phyloP scores from a whole-genome alignment of 305 asterid species.

The Fraxinus platypoda region DNA sequence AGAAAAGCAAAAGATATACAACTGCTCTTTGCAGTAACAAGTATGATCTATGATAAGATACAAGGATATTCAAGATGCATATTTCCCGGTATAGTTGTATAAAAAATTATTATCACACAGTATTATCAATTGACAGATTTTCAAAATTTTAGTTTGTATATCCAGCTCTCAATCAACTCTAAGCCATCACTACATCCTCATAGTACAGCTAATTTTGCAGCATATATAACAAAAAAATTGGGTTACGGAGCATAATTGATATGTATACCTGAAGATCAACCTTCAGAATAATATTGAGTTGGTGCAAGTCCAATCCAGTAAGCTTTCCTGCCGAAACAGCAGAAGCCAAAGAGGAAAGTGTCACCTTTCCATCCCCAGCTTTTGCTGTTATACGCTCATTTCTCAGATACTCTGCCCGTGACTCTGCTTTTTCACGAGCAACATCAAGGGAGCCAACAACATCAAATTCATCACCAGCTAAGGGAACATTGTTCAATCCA shows the following conservation, averaged over 20 bases:
- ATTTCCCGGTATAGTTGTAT: neutral
- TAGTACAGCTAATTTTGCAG: neutral
- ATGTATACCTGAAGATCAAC: conserved; percentile 89
- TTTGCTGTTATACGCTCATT: conserved; percentile 78
- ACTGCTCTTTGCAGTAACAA: neutral
- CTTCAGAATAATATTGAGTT: conserved; percentile 83
- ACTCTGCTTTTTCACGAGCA: conserved; percentile 84
- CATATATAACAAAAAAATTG: neutral
- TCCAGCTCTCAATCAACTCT: neutral
- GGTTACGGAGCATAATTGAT: neutral
- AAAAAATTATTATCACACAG: neutral
- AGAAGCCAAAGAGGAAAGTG: conserved; percentile 92
- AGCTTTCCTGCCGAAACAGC: conserved; percentile 81
- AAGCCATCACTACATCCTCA: neutral
- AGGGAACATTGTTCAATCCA: conserved; percentile 90
- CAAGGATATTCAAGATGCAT: neutral
- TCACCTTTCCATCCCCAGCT: conserved; percentile 93
- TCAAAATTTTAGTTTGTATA: neutral
- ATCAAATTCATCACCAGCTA: conserved; percentile 98
- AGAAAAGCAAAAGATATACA: neutral
- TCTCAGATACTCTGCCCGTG: conserved; percentile 64
- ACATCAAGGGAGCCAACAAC: conserved; percentile 79
- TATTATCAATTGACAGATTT: neutral
- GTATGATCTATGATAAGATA: neutral
- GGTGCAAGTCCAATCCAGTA: conserved; percentile 89